Evolutionary conservation across 805 yeast species (phyloP).

Genomic region (Wickerhamomyces pijperi): DNA sequence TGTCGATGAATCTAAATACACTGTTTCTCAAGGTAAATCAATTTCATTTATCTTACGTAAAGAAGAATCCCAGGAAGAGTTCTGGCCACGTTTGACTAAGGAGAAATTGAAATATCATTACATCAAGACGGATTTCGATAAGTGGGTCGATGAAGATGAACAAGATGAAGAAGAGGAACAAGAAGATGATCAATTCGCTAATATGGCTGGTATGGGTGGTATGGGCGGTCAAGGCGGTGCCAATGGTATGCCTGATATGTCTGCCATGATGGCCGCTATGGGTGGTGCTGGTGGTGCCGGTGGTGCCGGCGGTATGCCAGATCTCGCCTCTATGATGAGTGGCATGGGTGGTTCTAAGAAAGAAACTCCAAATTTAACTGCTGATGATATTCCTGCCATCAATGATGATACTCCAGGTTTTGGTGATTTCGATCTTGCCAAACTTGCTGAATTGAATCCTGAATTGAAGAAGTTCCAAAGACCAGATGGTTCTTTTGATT

Average conservation of each 20-base stretch:
- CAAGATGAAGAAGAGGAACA: slow-evolving; percentile 40
- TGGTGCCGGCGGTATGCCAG: slow-evolving; percentile 7
- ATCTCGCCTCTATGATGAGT: slow-evolving; percentile 9
- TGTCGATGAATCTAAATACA: slow-evolving; percentile 46
- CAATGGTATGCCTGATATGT: slow-evolving; percentile 15
- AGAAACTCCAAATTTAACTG: slow-evolving; percentile 9
- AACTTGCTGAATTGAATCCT: slow-evolving; percentile 18
- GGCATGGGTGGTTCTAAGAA: slow-evolving; percentile 1
- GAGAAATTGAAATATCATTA: slow-evolving; percentile 70
- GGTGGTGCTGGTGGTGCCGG: slow-evolving; percentile 9
- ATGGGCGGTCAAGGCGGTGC: slow-evolving; percentile 18
- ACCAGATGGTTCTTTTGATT: slow-evolving; percentile 14
- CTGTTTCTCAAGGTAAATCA: slow-evolving; percentile 40
- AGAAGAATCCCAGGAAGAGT: slow-evolving; percentile 57
- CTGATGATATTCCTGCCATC: not conserved
- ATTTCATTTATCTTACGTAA: slow-evolving; percentile 59
- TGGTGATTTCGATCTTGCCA: slow-evolving; percentile 19
- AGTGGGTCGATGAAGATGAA: slow-evolving; percentile 98
- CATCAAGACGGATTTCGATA: slow-evolving; percentile 90
- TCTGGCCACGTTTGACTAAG: slow-evolving; percentile 93
- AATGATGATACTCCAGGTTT: slow-evolving; percentile 2
- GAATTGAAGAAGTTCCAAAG: slow-evolving; percentile 7
- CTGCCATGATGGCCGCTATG: slow-evolving; percentile 1
- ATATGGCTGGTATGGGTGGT: slow-evolving; percentile 24
- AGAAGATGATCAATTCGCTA: slow-evolving; percentile 20